A percentile compares a stretch with the other conserved stretches of the same genome.
Conservation (phyloP, 371 early-diverging fungal species). For the Mortierella sp. region DNA sequence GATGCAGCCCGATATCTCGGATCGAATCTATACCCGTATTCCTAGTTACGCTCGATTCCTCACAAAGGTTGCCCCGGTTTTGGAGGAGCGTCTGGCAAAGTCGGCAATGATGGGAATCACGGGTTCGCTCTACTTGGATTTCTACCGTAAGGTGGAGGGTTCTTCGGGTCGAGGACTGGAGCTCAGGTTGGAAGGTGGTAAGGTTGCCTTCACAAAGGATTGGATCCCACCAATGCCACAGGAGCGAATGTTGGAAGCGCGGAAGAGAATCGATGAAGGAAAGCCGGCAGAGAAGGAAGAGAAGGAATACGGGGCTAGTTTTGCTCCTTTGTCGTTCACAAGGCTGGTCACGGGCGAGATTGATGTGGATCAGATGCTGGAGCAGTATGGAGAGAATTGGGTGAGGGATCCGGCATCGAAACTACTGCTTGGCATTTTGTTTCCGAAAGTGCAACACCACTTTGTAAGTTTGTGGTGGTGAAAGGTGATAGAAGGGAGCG, state of each 20-base stretch:
- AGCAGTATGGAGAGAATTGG: neutral
- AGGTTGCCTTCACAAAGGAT: neutral
- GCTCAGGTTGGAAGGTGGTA: slow-evolving; percentile 8
- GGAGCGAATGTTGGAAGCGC: neutral
- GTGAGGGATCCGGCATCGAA: neutral
- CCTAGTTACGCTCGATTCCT: neutral
- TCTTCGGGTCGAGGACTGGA: neutral
- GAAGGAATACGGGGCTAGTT: neutral
- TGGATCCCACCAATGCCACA: neutral
- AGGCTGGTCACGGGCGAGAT: slow-evolving; percentile 3
- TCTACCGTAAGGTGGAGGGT: slow-evolving; percentile 9
- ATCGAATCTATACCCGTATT: slow-evolving; percentile 6
- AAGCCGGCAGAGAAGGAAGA: neutral
- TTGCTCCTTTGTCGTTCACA: slow-evolving; percentile 1
- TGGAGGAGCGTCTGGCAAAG: slow-evolving; percentile 5
- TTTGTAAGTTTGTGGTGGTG: slow-evolving; percentile 1
- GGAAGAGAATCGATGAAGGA: neutral
- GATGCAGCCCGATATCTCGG: neutral
- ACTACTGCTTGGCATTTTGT: neutral
- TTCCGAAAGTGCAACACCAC: slow-evolving; percentile 5
- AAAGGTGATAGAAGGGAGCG: too few relatives aligned
- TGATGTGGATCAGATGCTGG: neutral
- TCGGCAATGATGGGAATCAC: slow-evolving; percentile 1
- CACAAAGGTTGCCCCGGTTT: slow-evolving; percentile 3
- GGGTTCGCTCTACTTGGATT: neutral